Conservation (phyloP, 2,329 filamentous ascomycete genomes). For the Didymella pomorum region DNA sequence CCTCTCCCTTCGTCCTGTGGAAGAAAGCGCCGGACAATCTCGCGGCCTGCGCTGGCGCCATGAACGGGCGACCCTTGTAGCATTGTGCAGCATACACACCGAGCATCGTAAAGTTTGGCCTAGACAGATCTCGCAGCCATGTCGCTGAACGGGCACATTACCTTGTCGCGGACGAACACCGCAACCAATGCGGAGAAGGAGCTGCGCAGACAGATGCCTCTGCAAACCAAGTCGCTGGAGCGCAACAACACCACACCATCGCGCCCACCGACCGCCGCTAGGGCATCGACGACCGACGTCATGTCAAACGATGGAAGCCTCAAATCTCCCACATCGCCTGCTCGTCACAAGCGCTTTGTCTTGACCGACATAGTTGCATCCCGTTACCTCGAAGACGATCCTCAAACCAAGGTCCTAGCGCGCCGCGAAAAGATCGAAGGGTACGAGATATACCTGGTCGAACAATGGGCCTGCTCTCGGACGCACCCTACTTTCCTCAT, state of each 20-base stretch:
- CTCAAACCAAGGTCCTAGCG: constrained; percentile 76
- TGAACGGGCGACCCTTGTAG: constrained; percentile 26
- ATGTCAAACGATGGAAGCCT: constrained; percentile 19
- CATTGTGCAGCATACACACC: constrained; percentile 23
- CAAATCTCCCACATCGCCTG: constrained; percentile 37
- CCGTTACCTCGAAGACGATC: constrained; percentile 82
- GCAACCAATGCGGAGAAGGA: constrained; percentile 38
- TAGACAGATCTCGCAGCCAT: constrained; percentile 12
- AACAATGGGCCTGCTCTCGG: constrained; percentile 97
- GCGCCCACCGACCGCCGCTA: constrained; percentile 22
- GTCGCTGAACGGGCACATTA: constrained; percentile 20
- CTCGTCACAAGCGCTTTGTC: constrained; percentile 64
- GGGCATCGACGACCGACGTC: constrained; percentile 23
- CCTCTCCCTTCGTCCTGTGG: constrained; percentile 19
- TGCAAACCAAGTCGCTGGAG: constrained; percentile 35
- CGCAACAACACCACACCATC: constrained; percentile 27
- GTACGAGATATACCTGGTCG: constrained; percentile 93
- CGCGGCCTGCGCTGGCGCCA: constrained; percentile 31
- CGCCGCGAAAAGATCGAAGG: constrained; percentile 74
- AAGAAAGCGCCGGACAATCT: constrained; percentile 28
- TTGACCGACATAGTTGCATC: constrained; percentile 73
- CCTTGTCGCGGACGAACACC: constrained; percentile 21
- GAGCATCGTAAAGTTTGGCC: constrained; percentile 8
- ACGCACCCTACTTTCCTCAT: constrained; percentile 90
- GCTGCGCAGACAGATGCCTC: constrained; percentile 38